phyloP scores from a whole-genome alignment of 257 asterid genomes.

The Solanum corneliomulleri region DNA sequence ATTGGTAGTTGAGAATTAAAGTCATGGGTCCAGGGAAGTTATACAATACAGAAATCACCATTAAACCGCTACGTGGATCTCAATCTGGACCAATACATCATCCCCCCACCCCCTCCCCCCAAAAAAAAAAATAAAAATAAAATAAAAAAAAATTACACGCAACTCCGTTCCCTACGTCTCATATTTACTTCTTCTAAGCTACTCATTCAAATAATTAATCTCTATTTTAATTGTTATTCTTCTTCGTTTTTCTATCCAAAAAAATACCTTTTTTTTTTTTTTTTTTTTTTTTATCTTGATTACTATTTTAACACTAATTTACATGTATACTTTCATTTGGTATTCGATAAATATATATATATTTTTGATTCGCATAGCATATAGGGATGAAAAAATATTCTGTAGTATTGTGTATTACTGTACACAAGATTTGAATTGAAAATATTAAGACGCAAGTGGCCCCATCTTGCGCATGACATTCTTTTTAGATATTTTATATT shows the following conservation, averaged over 20 bases:
- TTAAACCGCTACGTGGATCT: neutral
- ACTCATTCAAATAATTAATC: neutral
- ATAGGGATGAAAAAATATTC: too few relatives aligned
- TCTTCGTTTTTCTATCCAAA: neutral
- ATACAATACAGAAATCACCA: neutral
- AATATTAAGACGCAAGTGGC: neutral
- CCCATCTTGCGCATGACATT: neutral
- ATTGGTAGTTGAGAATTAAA: neutral
- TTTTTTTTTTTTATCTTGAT: neutral
- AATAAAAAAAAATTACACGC: neutral
- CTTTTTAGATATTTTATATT: too few relatives aligned
- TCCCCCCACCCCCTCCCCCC: too few relatives aligned
- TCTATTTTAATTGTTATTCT: neutral
- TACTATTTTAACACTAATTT: neutral
- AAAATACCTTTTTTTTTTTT: neutral
- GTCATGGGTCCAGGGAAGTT: neutral
- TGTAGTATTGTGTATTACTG: too few relatives aligned
- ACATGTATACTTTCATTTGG: too few relatives aligned
- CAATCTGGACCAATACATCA: neutral
- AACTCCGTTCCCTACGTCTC: neutral
- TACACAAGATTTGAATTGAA: neutral
- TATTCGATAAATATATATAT: too few relatives aligned
- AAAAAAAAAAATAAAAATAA: neutral
- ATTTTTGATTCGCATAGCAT: too few relatives aligned
- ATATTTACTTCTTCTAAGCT: neutral